Percentiles rank a stretch among this genome's conserved stretches.
These are phyloP conservation scores for Ogataea pilisensis DNA, from an alignment of 805 yeast species.

Conservation along the genomic window DNA sequence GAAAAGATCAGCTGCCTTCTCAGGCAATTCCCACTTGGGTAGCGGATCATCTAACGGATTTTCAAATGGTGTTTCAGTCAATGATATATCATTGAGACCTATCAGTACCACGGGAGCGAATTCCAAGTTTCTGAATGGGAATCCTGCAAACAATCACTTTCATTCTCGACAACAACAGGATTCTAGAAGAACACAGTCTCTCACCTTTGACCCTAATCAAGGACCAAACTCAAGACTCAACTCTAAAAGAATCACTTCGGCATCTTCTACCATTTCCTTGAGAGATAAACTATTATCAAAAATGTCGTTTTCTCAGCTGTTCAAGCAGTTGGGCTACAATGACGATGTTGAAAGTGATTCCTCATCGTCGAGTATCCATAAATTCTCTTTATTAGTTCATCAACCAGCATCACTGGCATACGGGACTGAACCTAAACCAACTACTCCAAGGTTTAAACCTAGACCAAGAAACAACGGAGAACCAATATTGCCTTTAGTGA, in stretches of 20 bases:
- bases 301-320: constrained; percentile 14
- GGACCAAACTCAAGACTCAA: background rate
- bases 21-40: background rate
- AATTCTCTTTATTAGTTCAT: constrained; percentile 22
- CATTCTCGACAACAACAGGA: background rate
- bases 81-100: constrained; percentile 7
- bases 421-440: constrained; percentile 49
- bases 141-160: background rate
- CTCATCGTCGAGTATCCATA: constrained; percentile 17
- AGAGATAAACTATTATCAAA: constrained; percentile 20
- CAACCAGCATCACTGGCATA: constrained; percentile 28
- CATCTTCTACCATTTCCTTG: constrained; percentile 22
- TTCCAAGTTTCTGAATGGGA: constrained; percentile 3
- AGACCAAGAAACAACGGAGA: constrained; percentile 25
- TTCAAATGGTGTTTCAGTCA: background rate
- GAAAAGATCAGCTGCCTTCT: constrained; percentile 33
- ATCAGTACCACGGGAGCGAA: constrained; percentile 7
- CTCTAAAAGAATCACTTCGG: constrained; percentile 17
- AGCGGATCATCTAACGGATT: background rate
- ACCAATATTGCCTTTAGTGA: constrained; percentile 52
- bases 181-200: constrained; percentile 24
- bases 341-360: constrained; percentile 20
- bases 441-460: constrained; percentile 51
- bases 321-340: constrained; percentile 22
- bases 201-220: constrained; percentile 14